Percentiles rank a stretch among this genome's conserved stretches.
These are phyloP conservation scores for Chlamydomonas sp. DNA, from an alignment of 139 green algal species.

Conservation along the genomic window DNA sequence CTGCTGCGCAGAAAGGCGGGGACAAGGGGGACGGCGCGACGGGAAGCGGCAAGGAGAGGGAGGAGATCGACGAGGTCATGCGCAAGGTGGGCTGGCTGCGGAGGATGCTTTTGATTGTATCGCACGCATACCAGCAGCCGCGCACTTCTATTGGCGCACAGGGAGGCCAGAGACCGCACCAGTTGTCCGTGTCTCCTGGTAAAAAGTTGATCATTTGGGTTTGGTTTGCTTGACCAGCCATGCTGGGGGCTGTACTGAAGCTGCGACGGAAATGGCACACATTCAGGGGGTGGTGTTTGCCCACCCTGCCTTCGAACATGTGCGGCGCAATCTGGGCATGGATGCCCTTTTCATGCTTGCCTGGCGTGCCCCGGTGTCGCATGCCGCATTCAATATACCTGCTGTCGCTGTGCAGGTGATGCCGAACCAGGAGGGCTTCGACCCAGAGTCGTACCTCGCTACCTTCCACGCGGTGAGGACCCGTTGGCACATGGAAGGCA, in stretches of 20 bases:
- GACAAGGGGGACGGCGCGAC: background rate
- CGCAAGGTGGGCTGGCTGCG: conserved; percentile 5
- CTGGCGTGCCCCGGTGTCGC: background rate
- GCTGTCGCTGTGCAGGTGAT: conserved; percentile 41
- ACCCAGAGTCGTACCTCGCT: conserved; percentile 61
- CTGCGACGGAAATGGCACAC: no score
- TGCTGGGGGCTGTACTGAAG: no score
- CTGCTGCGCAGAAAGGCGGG: background rate
- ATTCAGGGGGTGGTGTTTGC: background rate
- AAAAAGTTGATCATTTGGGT: background rate
- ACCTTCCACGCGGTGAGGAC: conserved; percentile 57
- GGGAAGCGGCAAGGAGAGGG: background rate
- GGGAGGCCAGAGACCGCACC: background rate
- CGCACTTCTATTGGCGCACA: background rate
- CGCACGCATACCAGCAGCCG: background rate
- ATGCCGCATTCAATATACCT: no score
- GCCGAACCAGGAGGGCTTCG: conserved; percentile 63
- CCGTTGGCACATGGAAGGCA: background rate
- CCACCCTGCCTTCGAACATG: background rate
- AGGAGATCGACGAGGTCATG: conserved; percentile 8
- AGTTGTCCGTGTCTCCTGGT: background rate
- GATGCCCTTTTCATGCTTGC: background rate
- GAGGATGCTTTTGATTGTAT: background rate
- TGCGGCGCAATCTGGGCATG: background rate
- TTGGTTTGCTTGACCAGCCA: background rate